phyloP scores from a whole-genome alignment of 2,329 filamentous ascomycete genomes.

The Rhynchosporium graminicola region DNA sequence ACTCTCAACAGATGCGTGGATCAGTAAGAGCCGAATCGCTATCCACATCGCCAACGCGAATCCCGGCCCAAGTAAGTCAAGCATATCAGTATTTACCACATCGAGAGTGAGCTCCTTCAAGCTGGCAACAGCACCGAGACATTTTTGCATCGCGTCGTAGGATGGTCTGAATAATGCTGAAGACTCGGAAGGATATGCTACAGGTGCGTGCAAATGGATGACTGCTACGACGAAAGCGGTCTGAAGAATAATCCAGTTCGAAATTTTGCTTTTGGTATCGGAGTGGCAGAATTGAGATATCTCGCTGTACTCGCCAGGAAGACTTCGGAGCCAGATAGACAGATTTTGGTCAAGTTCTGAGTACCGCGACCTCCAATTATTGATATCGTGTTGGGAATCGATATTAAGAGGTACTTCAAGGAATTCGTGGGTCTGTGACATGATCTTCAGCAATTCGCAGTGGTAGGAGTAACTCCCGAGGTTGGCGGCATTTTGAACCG shows the following conservation, averaged over 20 bases:
- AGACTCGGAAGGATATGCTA: conserved; percentile 8
- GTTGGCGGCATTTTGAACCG: conserved; percentile 11
- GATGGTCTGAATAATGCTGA: conserved; percentile 9
- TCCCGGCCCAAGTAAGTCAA: conserved; percentile 10
- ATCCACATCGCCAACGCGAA: conserved; percentile 12
- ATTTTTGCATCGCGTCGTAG: conserved; percentile 17
- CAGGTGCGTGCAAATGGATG: conserved; percentile 7
- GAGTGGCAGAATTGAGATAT: conserved; percentile 17
- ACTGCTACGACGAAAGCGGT: conserved; percentile 14
- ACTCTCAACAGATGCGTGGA: conserved; percentile 9
- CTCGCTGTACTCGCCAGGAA: conserved; percentile 16
- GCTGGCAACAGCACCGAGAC: conserved; percentile 14
- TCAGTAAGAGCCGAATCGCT: conserved; percentile 9
- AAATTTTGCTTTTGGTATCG: conserved; percentile 17
- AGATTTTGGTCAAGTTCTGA: conserved; percentile 4
- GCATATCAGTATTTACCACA: conserved; percentile 16
- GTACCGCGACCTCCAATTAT: conserved; percentile 8
- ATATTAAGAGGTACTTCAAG: conserved; percentile 8
- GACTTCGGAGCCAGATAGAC: conserved; percentile 9
- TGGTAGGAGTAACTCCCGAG: conserved; percentile 15
- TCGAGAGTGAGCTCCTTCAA: conserved; percentile 15
- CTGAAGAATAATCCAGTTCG: conserved; percentile 19
- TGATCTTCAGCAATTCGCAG: conserved; percentile 14
- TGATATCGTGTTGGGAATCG: not conserved
- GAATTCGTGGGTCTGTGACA: conserved; percentile 16